Base-by-base conservation (phyloP, 768 basidiomycete species). In the Tricholoma terreum region DNA sequence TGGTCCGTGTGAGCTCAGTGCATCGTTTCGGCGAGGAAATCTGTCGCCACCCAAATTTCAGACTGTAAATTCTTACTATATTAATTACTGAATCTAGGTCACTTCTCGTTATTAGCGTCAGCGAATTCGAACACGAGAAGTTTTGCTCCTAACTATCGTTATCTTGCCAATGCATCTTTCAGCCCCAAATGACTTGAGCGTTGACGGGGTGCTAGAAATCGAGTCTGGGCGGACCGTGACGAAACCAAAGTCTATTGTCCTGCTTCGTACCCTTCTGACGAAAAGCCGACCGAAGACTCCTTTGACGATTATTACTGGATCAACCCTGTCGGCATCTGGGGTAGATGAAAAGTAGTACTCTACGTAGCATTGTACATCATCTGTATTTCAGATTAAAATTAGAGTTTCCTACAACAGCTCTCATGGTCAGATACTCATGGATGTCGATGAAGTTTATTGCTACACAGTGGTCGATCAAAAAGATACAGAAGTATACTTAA, bases 281-380 rank as follows among this genome's bases (percentile, higher is more conserved):
- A 4, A 27, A 5, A 15, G 35, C 55, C 45, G 10, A 50, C 6
- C 27, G 57, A 52, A 27, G 12, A 10, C 27, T 38, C 21, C 3
- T 42, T 45, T 15, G 24, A 22, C 27, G 62, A 66, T 19, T 63
- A 69, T 55, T 62, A 65, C 8, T 73, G 68, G 71, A 59, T 71
- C 22, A 71, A 71, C 49, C 70, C 70, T 12, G 27, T 22, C 2
- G 66, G 68, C 2, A 60, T 67, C n/a, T 71, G 67, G 68, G 67
- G 64, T 31, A 49, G 6, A 22, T 24, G 45, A 34, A 50, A 48
- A 43, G 56, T 34, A 17, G 48, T 14, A 14, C 9, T 10, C 33
- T 22, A n/a, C n/a, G 14, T n/a, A 49, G 19, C 24, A 27, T 27
- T 27, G 24, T 27, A 27, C 24, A 27, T n/a, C n/a, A n/a, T n/a